A percentile compares a stretch with the other conserved stretches of the same genome.
Conservation (phyloP, 108 stramenopile genomes). For the Nannochloropsis oceanica region DNA sequence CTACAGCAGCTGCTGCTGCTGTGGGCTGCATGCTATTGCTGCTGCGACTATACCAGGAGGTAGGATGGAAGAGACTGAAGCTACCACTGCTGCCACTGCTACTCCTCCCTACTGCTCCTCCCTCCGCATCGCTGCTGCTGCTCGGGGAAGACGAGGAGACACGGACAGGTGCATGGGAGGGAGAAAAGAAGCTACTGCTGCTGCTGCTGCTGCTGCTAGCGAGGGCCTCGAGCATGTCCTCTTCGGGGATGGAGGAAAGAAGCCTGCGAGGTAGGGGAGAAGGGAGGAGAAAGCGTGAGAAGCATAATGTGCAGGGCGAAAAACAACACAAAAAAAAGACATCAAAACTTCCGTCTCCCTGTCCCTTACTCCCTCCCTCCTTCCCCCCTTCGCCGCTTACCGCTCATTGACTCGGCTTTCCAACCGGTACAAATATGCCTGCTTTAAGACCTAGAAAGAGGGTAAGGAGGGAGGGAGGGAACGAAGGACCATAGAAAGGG, state of each 20-base stretch:
- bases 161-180: neutral
- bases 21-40: neutral
- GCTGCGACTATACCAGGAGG: neutral
- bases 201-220: no score
- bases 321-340: no score
- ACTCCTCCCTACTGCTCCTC: neutral
- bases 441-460: neutral
- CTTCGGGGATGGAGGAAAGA: neutral
- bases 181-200: neutral
- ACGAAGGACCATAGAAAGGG: neutral
- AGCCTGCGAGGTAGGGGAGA: neutral
- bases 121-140: neutral
- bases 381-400: no score
- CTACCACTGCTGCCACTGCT: neutral
- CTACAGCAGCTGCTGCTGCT: neutral
- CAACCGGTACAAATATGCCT: no score
- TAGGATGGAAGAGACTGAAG: no score
- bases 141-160: neutral
- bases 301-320: neutral
- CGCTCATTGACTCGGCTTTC: no score
- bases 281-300: neutral
- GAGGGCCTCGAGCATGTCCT: neutral
- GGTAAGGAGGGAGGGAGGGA: neutral
- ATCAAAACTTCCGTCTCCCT: no score
- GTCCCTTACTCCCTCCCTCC: no score